Evolutionary conservation across 2,329 filamentous ascomycete genomes (phyloP), one percentile per base, ranked within the genome.

Genomic region (Cyphellophora europaea): DNA sequence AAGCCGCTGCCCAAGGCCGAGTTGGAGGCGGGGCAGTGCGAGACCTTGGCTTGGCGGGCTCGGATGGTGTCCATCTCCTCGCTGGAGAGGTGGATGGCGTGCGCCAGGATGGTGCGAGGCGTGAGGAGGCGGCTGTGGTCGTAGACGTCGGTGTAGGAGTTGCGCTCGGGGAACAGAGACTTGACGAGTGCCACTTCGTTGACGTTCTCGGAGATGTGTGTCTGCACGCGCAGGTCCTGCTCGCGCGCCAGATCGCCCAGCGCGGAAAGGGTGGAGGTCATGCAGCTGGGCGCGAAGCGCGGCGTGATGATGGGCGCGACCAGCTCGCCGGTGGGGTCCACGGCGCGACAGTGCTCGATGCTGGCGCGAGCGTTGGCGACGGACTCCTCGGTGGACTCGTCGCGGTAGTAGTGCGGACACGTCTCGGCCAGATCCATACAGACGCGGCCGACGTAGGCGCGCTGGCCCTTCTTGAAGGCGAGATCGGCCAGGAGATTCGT

Each of bases 401-500:
- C 91, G 14, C 77, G 71, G 62, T 96, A 96, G 63, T 80, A 83
- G 1, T 72, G 69, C 0, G 88, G 88, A 23, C 77, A 79, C 4
- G 82, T 59, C 1, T 62, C 56, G 0, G 58, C 56, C 18, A 72
- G 71, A 56, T 96, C 86, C 91, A 98, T 96, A 66, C 88, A 95
- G n/a, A 93, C 84, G 27, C 91, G 72, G 19, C 91, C 91, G 27
- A 98, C 74, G 45, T 96, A 83, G 5, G 91, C 91, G 35, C 91
- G 72, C 61, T 98, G 91, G 29, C 91, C 91, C 16, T 74, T 65
- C 1, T 63, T 55, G n/a, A 84, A 68, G 52, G 89, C 95, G 12
- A 95, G 73, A 44, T 85, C 77, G 1, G 88, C 83, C 5, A 98
- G 78, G 5, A 94, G 71, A 54, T 94, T 95, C n/a, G 91, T 98